Base-by-base conservation (phyloP, 441 rosid genomes). In the Populus hybrid region DNA sequence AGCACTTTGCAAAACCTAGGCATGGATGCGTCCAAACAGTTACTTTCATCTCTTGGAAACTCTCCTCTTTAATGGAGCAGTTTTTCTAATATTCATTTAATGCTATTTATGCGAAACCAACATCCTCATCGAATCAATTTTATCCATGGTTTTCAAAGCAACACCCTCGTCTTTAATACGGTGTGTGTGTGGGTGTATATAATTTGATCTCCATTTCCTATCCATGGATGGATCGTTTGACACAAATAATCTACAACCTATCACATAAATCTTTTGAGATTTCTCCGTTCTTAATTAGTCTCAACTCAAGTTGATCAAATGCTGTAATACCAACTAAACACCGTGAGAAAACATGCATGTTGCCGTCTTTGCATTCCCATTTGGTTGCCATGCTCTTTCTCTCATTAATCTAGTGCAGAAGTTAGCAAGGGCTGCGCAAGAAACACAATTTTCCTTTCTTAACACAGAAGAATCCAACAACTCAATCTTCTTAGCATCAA, bases 381-480 rank as follows among this genome's bases (percentile, higher is more conserved):
- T 84, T 12, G 81, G 84, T 18, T 76, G 82, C 75, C 85, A 84
- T 36, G 83, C 80, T 23, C 18, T 80, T 28, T 78, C 88, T 12
- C 79, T 81, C 50, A 78, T 83, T 7, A 79, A 79, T n/a, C 79
- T 83, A 4, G 84, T 81, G 57, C 71, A 63, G 16, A 79, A 72
- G 74, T 38, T 84, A 35, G 83, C 87, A 32, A 19, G 7, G 11
- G 59, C 80, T 3, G 23, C 76, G 70, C 83, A 80, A 19, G 46
- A 64, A 16, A 75, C 70, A 0, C 71, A 32, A 0, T 87, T 87
- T 72, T 83, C 88, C 4, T 84, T 86, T 74, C 72, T 83, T 0
- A 84, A 66, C 82, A 81, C 85, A 0, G 42, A 10, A 16, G 65
- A 66, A 65, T 79, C 81, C 11, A 84, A 86, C 26, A 8, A 32